Percentiles rank a stretch among this genome's conserved stretches.
phyloP scores from a whole-genome alignment of 441 rosid species.

The Populus hybrid region DNA sequence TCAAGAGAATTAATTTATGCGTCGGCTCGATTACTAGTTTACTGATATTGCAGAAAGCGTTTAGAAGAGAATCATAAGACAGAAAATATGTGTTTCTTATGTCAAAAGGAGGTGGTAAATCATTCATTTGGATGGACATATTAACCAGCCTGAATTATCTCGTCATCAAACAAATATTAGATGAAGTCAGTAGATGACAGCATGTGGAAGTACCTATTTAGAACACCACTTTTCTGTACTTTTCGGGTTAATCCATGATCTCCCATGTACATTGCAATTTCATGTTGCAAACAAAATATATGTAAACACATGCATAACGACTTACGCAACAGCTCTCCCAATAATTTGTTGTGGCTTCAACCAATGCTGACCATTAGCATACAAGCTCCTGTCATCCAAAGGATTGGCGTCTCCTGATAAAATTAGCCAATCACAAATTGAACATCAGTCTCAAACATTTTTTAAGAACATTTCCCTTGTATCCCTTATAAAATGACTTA shows the following conservation, averaged over 20 bases:
- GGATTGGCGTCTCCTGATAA: conserved; percentile 48
- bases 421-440: conserved; percentile 3
- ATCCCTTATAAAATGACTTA: neutral
- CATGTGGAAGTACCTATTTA: neutral
- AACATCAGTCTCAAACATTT: conserved; percentile 1
- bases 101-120: neutral
- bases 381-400: conserved; percentile 40
- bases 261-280: neutral
- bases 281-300: neutral
- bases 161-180: neutral
- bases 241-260: neutral
- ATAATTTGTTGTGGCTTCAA: conserved; percentile 41
- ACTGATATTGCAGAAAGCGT: neutral
- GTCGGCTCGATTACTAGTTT: no score
- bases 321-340: conserved; percentile 66
- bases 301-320: neutral
- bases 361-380: conserved; percentile 47
- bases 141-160: neutral
- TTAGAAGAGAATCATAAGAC: neutral
- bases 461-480: neutral
- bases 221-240: neutral
- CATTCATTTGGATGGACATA: neutral
- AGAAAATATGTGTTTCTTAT: neutral
- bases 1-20: neutral
- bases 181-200: neutral